These are phyloP conservation scores for Yamadazyma spencermartinsiae DNA, from an alignment of 1,139 yeast species.

Conservation along the genomic window DNA sequence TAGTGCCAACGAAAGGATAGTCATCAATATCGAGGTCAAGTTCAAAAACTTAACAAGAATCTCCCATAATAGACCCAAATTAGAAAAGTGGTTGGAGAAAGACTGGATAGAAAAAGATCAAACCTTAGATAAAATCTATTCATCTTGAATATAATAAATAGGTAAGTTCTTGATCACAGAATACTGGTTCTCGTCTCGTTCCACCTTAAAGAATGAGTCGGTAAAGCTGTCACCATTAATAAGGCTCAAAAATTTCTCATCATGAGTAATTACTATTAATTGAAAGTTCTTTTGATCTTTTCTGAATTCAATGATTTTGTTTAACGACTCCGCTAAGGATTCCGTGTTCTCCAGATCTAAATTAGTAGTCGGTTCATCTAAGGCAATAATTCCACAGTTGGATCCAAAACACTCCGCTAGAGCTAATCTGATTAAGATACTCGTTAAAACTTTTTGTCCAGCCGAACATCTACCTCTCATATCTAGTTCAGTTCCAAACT, in stretches of 20 bases:
- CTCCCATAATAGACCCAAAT: conserved; percentile 12
- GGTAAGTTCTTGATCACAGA: conserved; percentile 63
- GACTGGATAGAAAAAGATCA: conserved; percentile 72
- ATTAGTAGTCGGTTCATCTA: conserved; percentile 98
- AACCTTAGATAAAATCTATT: conserved; percentile 11
- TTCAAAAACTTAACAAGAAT: conserved; percentile 11
- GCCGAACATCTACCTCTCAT: conserved; percentile 99
- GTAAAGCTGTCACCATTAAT: conserved; percentile 86
- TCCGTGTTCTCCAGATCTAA: conserved; percentile 88
- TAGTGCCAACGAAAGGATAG: conserved; percentile 27
- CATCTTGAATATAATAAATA: conserved; percentile 39
- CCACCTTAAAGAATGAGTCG: conserved; percentile 84
- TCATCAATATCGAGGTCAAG: conserved; percentile 14
- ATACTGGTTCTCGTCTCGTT: conserved; percentile 76
- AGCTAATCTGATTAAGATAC: conserved; percentile 87
- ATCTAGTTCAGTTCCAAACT: conserved; percentile 87
- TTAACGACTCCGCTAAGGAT: conserved; percentile 79
- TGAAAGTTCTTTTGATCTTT: conserved; percentile 85
- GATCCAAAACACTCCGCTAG: conserved; percentile 95
- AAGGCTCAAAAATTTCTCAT: conserved; percentile 81
- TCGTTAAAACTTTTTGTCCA: conserved; percentile 94
- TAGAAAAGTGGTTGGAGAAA: conserved; percentile 70
- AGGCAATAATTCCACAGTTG: conserved; percentile 91
- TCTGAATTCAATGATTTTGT: conserved; percentile 73
- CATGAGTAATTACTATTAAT: conserved; percentile 92